phyloP scores from a whole-genome alignment of 345 rosid genomes.

The Bruguiera parviflora region DNA sequence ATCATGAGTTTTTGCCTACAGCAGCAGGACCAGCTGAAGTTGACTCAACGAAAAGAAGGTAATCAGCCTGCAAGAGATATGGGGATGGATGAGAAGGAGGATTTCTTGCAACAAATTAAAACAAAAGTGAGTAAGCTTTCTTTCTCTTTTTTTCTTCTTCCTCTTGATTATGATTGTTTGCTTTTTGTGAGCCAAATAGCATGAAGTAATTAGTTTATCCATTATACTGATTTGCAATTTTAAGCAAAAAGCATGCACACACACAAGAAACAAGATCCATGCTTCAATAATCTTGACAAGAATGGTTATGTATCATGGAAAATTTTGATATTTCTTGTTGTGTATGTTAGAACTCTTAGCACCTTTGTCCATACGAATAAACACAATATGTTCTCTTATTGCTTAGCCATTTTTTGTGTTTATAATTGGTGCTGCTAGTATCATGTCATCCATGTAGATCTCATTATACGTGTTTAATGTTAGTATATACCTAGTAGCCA shows the following conservation, averaged over 20 bases:
- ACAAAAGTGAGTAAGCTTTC: constrained; percentile 57
- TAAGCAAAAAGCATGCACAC: not conserved
- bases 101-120: constrained; percentile 82
- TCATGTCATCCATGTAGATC: too few species aligned
- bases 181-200: not conserved
- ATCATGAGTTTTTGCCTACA: constrained; percentile 22
- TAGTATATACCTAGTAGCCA: too few species aligned
- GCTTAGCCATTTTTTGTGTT: too few species aligned
- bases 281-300: not conserved
- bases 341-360: not conserved
- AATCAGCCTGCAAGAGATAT: constrained; percentile 34
- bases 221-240: not conserved
- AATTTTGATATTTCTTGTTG: not conserved
- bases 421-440: too few species aligned
- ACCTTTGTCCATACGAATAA: not conserved
- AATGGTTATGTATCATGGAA: not conserved
- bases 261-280: too few species aligned
- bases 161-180: not conserved
- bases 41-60: constrained; percentile 39
- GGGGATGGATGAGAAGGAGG: constrained; percentile 57
- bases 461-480: too few species aligned
- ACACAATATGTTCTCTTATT: not conserved
- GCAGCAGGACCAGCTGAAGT: constrained; percentile 46
- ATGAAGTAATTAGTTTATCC: not conserved
- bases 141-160: not conserved